A percentile compares a stretch with the other conserved stretches of the same genome.
Evolutionary conservation across 106 monocot species (phyloP).

Genomic region (Triglochin maritima): DNA sequence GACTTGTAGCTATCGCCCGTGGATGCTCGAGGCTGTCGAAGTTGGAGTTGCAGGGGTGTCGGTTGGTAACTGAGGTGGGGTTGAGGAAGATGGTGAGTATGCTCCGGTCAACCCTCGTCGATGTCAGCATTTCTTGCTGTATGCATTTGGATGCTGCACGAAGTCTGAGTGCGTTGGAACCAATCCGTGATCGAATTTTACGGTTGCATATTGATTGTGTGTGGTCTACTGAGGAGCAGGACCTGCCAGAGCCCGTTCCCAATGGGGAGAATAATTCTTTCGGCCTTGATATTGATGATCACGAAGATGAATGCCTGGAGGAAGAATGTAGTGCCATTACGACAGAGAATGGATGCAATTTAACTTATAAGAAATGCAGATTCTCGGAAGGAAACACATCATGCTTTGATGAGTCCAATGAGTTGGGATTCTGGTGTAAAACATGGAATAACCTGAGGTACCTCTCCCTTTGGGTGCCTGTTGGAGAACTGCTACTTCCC

Average conservation of each 20-base stretch:
- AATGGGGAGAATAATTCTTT: neutral
- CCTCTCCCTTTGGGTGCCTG: conserved; percentile 65
- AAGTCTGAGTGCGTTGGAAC: conserved; percentile 45
- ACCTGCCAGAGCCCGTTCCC: neutral
- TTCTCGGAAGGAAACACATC: conserved; percentile 3
- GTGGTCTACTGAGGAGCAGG: conserved; percentile 21
- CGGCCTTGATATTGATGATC: neutral
- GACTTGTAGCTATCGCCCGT: conserved; percentile 49
- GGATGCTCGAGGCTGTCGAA: conserved; percentile 56
- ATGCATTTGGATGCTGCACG: conserved; percentile 21
- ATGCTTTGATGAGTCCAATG: neutral
- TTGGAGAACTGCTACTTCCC: conserved; percentile 58
- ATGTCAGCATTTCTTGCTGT: conserved; percentile 61
- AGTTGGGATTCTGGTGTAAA: conserved; percentile 20
- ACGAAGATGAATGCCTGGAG: neutral
- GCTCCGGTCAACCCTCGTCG: conserved; percentile 54
- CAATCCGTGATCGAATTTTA: conserved; percentile 46
- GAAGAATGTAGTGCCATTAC: neutral
- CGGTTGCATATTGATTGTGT: conserved; percentile 63
- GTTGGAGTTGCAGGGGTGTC: conserved; percentile 57
- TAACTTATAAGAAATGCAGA: conserved; percentile 30
- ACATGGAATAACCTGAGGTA: conserved; percentile 39
- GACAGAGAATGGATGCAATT: neutral
- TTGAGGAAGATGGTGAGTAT: conserved; percentile 33
- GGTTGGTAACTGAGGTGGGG: conserved; percentile 41